These are phyloP conservation scores for Metschnikowia vanudenii DNA, from an alignment of 805 yeast species.

Conservation along the genomic window DNA sequence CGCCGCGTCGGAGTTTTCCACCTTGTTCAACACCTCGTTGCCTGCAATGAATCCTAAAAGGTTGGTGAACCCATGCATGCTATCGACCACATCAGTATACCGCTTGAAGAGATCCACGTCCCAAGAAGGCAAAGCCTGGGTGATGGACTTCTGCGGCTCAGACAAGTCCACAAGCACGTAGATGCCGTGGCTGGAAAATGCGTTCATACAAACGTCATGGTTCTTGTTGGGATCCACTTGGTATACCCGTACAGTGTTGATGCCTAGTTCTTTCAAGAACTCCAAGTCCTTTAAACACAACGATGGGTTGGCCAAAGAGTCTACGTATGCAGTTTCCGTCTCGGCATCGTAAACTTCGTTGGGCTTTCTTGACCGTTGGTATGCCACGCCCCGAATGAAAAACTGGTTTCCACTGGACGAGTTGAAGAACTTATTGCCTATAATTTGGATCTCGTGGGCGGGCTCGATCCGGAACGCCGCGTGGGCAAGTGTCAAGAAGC, in stretches of 20 bases:
- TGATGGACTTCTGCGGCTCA: constrained; percentile 36
- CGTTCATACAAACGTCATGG: constrained; percentile 31
- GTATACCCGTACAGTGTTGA: constrained; percentile 83
- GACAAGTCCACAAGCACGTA: constrained; percentile 37
- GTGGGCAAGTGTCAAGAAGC: not conserved
- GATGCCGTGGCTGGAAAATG: constrained; percentile 32
- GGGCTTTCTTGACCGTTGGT: constrained; percentile 67
- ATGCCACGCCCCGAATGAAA: constrained; percentile 84
- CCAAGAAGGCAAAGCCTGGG: constrained; percentile 36
- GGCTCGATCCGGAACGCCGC: constrained; percentile 13
- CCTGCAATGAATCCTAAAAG: constrained; percentile 42
- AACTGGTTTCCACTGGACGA: constrained; percentile 74
- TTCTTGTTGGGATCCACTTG: constrained; percentile 68
- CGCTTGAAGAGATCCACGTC: constrained; percentile 29
- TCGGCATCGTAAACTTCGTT: constrained; percentile 24
- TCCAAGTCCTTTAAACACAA: constrained; percentile 81
- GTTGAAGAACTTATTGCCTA: constrained; percentile 76
- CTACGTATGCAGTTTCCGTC: constrained; percentile 44
- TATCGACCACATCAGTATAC: constrained; percentile 35
- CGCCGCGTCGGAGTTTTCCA: constrained; percentile 27
- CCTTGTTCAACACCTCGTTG: constrained; percentile 38
- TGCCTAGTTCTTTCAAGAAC: constrained; percentile 61
- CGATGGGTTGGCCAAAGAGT: constrained; percentile 70
- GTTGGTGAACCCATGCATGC: constrained; percentile 32
- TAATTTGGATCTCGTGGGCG: constrained; percentile 48